Percentiles rank a stretch among this genome's conserved stretches.
phyloP scores from a whole-genome alignment of 768 basidiomycete genomes.

The Leccinum incarnatum region DNA sequence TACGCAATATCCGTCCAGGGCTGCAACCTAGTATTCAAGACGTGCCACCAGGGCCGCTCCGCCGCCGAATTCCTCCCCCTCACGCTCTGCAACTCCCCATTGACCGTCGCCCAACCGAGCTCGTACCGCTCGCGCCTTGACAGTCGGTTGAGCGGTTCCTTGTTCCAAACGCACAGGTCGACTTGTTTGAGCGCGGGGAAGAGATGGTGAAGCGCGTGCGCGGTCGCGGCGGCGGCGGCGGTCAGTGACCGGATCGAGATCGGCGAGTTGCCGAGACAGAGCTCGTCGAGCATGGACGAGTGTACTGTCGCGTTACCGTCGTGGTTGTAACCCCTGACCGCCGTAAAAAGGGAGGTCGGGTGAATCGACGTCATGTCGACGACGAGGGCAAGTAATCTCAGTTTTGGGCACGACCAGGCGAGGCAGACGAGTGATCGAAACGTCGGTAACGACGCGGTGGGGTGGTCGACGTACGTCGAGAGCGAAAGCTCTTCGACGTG shows the following conservation, averaged over 20 bases:
- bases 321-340: background rate
- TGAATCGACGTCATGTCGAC: constrained; percentile 14
- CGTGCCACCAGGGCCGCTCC: background rate
- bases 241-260: constrained; percentile 6
- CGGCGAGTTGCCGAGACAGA: constrained; percentile 23
- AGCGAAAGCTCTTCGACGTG: constrained; percentile 19
- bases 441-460: constrained; percentile 19
- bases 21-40: background rate
- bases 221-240: constrained; percentile 10
- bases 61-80: background rate
- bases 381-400: constrained; percentile 23
- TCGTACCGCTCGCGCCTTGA: constrained; percentile 12
- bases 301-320: background rate
- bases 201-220: constrained; percentile 10
- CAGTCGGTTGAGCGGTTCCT: constrained; percentile 12
- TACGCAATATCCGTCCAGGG: background rate
- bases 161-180: constrained; percentile 19
- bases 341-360: background rate
- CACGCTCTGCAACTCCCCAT: constrained; percentile 8
- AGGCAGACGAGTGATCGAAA: constrained; percentile 16
- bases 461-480: constrained; percentile 15
- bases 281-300: constrained; percentile 6
- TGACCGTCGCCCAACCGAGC: constrained; percentile 18
- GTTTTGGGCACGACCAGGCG: constrained; percentile 7
- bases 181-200: constrained; percentile 22